Evolutionary conservation across 441 rosid genomes (phyloP).

Genomic region (Monsonia emarginata): DNA sequence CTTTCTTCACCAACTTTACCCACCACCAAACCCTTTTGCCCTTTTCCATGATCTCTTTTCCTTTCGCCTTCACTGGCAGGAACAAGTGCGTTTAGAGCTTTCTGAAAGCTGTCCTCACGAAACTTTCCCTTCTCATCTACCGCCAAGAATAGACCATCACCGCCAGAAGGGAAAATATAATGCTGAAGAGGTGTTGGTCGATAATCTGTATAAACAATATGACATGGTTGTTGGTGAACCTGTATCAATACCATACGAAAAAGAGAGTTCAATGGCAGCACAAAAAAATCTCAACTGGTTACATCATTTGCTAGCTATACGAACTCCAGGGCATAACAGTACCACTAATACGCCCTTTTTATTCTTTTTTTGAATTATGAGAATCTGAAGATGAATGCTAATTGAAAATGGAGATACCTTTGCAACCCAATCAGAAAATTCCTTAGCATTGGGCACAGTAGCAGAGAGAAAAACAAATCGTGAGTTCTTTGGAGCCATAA

Average conservation of each 20-base stretch:
- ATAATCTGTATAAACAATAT: conserved; percentile 95
- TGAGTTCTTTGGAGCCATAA: conserved; percentile 92
- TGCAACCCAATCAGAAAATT: conserved; percentile 99
- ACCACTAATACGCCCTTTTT: background rate
- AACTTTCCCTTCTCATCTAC: conserved; percentile 90
- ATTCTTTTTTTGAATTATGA: background rate
- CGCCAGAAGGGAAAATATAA: conserved; percentile 87
- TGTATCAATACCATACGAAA: conserved; percentile 22
- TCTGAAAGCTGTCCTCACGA: conserved; percentile 91
- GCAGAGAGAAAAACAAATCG: conserved; percentile 93
- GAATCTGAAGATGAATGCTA: background rate
- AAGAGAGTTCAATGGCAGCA: background rate
- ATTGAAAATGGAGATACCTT: conserved; percentile 40
- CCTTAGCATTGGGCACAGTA: conserved; percentile 95
- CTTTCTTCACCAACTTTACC: conserved; percentile 90
- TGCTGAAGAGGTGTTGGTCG: conserved; percentile 99
- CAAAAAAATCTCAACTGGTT: background rate
- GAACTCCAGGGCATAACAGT: background rate
- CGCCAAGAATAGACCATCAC: conserved; percentile 77
- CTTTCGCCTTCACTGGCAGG: conserved; percentile 61
- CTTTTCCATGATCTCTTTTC: conserved; percentile 66
- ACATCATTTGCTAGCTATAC: background rate
- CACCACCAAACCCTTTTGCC: conserved; percentile 53
- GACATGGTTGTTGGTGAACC: conserved; percentile 97
- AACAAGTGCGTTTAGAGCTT: conserved; percentile 77